Evolutionary conservation across 2,329 filamentous ascomycete species (phyloP).

Genomic region (Emericellopsis atlantica): DNA sequence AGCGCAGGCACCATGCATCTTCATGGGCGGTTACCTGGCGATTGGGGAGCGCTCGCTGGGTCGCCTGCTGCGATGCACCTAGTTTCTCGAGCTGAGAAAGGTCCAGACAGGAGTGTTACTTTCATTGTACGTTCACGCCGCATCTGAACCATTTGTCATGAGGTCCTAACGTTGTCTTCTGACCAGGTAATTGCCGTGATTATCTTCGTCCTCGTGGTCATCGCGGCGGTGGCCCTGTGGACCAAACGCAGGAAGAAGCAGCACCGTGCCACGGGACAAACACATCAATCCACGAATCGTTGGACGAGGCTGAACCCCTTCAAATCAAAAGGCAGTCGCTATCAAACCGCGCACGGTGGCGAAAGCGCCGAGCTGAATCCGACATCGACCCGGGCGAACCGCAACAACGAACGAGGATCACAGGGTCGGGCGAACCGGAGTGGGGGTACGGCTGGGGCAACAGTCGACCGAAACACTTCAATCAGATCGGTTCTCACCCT

Average conservation of each 20-base stretch:
- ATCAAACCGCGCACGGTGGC: constrained; percentile 1
- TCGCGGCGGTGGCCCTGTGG: neutral
- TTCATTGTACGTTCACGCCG: too few species aligned
- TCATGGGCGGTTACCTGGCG: neutral
- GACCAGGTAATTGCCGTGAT: neutral
- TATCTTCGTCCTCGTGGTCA: neutral
- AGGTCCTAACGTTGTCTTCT: too few species aligned
- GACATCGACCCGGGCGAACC: constrained; percentile 1
- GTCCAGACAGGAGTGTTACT: too few species aligned
- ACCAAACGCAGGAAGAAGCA: neutral
- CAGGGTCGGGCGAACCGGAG: constrained; percentile 5
- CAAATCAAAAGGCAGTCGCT: neutral
- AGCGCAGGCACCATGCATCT: neutral
- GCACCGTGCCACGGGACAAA: neutral
- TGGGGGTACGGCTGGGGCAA: constrained; percentile 16
- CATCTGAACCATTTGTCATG: too few species aligned
- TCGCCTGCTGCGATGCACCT: neutral
- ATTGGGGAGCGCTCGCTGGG: neutral
- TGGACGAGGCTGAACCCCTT: neutral
- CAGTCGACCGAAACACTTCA: constrained; percentile 70
- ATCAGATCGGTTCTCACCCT: constrained; percentile 91
- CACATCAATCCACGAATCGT: neutral
- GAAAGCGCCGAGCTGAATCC: constrained; percentile 2
- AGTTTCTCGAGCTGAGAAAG: too few species aligned
- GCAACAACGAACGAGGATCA: constrained; percentile 5